phyloP scores from a whole-genome alignment of 768 basidiomycete species.

The Daedaleopsis sinensis region DNA sequence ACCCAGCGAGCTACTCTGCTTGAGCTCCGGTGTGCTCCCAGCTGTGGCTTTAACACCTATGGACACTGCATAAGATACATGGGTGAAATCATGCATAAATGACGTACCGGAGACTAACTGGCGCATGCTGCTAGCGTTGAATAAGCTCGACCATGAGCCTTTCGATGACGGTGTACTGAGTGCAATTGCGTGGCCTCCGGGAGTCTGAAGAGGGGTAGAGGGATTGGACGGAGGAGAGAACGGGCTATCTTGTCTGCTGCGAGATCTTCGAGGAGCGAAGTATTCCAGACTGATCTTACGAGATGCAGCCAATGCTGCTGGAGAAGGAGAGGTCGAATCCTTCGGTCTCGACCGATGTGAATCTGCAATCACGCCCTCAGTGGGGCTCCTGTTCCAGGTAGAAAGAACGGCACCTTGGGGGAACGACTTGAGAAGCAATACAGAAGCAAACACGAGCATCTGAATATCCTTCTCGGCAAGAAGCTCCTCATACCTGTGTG shows the following conservation, averaged over 20 bases:
- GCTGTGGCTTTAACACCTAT: slow-evolving; percentile 27
- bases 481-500: slow-evolving; percentile 46
- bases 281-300: slow-evolving; percentile 52
- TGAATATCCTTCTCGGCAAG: slow-evolving; percentile 66
- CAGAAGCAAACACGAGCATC: slow-evolving; percentile 78
- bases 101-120: slow-evolving; percentile 63
- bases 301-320: slow-evolving; percentile 4
- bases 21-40: slow-evolving; percentile 5
- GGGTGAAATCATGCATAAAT: slow-evolving; percentile 19
- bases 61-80: slow-evolving; percentile 19
- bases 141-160: slow-evolving; percentile 82
- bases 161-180: slow-evolving; percentile 62
- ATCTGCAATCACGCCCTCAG: not conserved
- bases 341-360: not conserved
- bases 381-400: too few relatives aligned
- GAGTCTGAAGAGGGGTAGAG: slow-evolving; percentile 36
- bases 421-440: slow-evolving; percentile 51
- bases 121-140: slow-evolving; percentile 65
- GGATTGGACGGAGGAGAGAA: slow-evolving; percentile 51
- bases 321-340: slow-evolving; percentile 3
- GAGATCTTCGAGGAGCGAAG: slow-evolving; percentile 48
- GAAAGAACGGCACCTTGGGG: slow-evolving; percentile 17
- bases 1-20: not conserved
- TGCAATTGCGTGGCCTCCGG: slow-evolving; percentile 40
- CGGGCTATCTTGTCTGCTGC: slow-evolving; percentile 35